Percentiles rank a stretch among this genome's conserved stretches.
phyloP scores from a whole-genome alignment of 2,329 filamentous ascomycete species.

The Ascochyta viciae-villosae region DNA sequence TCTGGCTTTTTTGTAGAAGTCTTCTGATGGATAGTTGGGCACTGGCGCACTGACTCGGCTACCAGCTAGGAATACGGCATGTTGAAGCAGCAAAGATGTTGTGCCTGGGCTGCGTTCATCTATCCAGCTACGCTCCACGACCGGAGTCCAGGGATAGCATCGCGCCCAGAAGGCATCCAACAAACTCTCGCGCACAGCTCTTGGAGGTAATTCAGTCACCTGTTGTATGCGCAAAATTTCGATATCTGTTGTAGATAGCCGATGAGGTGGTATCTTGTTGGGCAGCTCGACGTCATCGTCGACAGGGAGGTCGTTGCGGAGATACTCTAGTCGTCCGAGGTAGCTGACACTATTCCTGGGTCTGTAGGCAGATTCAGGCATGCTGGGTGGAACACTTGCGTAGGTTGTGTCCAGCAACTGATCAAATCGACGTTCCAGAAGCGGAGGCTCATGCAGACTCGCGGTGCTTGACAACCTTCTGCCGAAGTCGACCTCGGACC shows the following conservation, averaged over 20 bases:
- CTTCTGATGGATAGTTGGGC: slow-evolving; percentile 40
- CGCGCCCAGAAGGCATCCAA: slow-evolving; percentile 52
- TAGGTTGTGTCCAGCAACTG: slow-evolving; percentile 26
- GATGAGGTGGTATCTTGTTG: slow-evolving; percentile 36
- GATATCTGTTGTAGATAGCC: slow-evolving; percentile 37
- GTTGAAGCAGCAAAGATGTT: slow-evolving; percentile 40
- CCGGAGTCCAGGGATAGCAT: slow-evolving; percentile 53
- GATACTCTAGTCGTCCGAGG: slow-evolving; percentile 42
- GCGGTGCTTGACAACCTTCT: slow-evolving; percentile 31
- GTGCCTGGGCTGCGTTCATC: slow-evolving; percentile 39
- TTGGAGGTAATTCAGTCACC: slow-evolving; percentile 39
- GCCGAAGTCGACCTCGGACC: slow-evolving; percentile 28
- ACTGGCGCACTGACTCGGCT: slow-evolving; percentile 51
- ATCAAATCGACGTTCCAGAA: slow-evolving; percentile 26
- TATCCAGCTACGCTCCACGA: slow-evolving; percentile 52
- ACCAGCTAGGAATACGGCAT: slow-evolving; percentile 53
- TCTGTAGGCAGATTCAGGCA: slow-evolving; percentile 23
- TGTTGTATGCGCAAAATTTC: slow-evolving; percentile 39
- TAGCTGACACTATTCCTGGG: slow-evolving; percentile 39
- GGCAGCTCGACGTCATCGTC: slow-evolving; percentile 42
- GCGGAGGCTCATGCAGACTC: slow-evolving; percentile 30
- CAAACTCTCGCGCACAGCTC: slow-evolving; percentile 45
- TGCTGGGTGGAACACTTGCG: slow-evolving; percentile 21
- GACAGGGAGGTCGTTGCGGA: slow-evolving; percentile 44
- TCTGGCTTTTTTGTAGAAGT: slow-evolving; percentile 45